Percentiles rank a stretch among this genome's conserved stretches.
Evolutionary conservation across 2,329 filamentous ascomycete genomes (phyloP).

Genomic region (Pseudogymnoascus sp.): DNA sequence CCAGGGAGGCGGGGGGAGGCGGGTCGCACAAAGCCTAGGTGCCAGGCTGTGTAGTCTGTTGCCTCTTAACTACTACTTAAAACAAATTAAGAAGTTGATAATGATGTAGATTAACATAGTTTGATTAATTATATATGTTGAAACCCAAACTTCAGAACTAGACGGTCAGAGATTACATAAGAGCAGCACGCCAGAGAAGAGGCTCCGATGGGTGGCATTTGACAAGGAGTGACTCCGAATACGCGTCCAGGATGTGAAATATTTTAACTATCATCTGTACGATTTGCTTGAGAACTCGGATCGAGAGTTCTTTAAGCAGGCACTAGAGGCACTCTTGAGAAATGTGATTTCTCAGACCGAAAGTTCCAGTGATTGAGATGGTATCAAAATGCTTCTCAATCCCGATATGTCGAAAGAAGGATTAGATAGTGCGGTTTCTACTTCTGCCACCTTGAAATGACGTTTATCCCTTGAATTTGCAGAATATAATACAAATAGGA

Average conservation of each 20-base stretch:
- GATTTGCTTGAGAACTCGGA: constrained; percentile 15
- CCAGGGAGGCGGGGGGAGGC: too few species aligned
- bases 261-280: constrained; percentile 16
- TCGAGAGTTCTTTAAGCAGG: constrained; percentile 5
- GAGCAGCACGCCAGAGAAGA: constrained; percentile 15
- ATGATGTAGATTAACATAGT: too few species aligned
- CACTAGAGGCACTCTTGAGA: constrained; percentile 10
- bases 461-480: constrained; percentile 11
- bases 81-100: too few species aligned
- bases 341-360: constrained; percentile 12
- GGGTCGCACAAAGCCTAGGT: too few species aligned
- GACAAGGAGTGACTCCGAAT: constrained; percentile 17
- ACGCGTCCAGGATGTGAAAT: constrained; percentile 16
- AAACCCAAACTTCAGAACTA: constrained; percentile 11
- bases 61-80: too few species aligned
- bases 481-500: neutral
- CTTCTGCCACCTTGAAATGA: constrained; percentile 12
- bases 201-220: constrained; percentile 20
- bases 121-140: neutral
- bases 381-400: constrained; percentile 13
- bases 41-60: too few species aligned
- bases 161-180: constrained; percentile 16
- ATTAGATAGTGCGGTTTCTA: constrained; percentile 8
- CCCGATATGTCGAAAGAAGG: neutral
- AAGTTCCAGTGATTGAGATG: constrained; percentile 5